These are phyloP conservation scores for Camptophora hylomeconis DNA, from an alignment of 2,329 filamentous ascomycete genomes.

Conservation along the genomic window DNA sequence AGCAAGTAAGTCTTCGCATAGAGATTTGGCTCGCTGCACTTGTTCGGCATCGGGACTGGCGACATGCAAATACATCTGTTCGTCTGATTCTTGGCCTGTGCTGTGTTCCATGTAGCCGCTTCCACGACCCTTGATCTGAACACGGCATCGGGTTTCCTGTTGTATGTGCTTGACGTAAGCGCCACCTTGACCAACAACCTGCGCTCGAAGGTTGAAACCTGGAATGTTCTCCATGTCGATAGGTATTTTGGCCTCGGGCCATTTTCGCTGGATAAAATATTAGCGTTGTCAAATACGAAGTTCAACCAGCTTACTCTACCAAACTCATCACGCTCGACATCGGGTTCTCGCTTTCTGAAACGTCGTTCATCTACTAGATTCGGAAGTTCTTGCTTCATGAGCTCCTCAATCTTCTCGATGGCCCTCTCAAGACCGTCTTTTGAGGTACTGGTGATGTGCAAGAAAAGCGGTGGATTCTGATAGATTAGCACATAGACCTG, in stretches of 20 bases:
- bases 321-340: conserved; percentile 81
- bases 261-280: conserved; percentile 63
- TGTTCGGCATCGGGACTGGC: conserved; percentile 82
- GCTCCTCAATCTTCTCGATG: conserved; percentile 75
- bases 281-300: not conserved
- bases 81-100: conserved; percentile 83
- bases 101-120: conserved; percentile 86
- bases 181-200: conserved; percentile 88
- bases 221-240: conserved; percentile 82
- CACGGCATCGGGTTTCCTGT: conserved; percentile 83
- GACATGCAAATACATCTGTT: conserved; percentile 93
- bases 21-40: conserved; percentile 73
- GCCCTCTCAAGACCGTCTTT: conserved; percentile 88
- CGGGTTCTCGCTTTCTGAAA: conserved; percentile 71
- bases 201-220: conserved; percentile 90
- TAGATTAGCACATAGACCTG: conserved; percentile 6
- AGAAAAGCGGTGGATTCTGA: conserved; percentile 83
- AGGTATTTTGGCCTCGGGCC: conserved; percentile 91
- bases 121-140: conserved; percentile 94
- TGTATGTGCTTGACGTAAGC: conserved; percentile 98
- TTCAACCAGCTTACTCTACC: conserved; percentile 53
- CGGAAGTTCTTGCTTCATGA: conserved; percentile 92
- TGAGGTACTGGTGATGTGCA: conserved; percentile 85
- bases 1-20: conserved; percentile 74
- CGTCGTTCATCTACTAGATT: conserved; percentile 89